Conservation (phyloP, 306 rosid species). For the Vicia villosa region DNA sequence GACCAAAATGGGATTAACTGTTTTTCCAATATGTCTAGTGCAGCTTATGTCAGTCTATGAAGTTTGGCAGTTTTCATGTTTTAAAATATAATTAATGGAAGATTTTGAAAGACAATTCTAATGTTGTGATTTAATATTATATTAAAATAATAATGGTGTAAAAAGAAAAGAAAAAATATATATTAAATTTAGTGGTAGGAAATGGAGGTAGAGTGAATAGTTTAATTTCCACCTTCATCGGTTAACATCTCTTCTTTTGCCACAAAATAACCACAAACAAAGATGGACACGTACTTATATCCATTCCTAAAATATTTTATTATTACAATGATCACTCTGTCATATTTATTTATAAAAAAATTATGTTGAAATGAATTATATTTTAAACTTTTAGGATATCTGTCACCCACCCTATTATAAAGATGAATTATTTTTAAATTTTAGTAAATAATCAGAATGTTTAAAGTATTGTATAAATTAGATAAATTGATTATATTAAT, state of each 20-base stretch:
- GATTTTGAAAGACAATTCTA: slow-evolving; percentile 27
- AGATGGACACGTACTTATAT: slow-evolving; percentile 3
- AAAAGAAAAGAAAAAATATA: background rate
- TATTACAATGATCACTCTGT: background rate
- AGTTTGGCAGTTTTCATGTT: slow-evolving; percentile 17
- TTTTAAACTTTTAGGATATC: no score
- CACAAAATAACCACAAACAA: slow-evolving; percentile 24
- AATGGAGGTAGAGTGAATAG: slow-evolving; percentile 26
- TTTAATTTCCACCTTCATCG: slow-evolving; percentile 51
- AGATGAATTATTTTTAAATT: no score
- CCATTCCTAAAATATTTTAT: background rate
- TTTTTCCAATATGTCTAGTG: background rate
- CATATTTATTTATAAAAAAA: no score
- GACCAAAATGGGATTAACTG: slow-evolving; percentile 8
- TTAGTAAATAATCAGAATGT: no score
- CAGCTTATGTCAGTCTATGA: slow-evolving; percentile 1
- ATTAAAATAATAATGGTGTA: slow-evolving; percentile 32
- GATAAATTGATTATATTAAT: no score
- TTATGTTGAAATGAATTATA: no score
- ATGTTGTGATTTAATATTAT: background rate
- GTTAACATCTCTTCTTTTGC: slow-evolving; percentile 32
- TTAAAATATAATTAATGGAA: slow-evolving; percentile 25
- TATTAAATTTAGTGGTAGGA: background rate
- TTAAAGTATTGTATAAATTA: no score
- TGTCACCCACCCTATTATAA: no score